These are phyloP conservation scores for Mikania micrantha DNA, from an alignment of 129 eudicot genomes.

Conservation along the genomic window DNA sequence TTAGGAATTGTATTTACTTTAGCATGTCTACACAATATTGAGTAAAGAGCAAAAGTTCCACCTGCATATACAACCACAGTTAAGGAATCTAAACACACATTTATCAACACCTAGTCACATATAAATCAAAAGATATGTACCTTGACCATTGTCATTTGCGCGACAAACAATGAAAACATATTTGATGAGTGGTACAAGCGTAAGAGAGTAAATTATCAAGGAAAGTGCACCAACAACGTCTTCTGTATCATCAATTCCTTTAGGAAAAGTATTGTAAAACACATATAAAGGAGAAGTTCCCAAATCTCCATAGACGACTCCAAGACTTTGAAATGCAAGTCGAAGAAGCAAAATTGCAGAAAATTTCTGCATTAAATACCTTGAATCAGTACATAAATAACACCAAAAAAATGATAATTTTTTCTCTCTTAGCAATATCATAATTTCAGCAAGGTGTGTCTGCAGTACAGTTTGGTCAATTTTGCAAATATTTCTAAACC, in stretches of 20 bases:
- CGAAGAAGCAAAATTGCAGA: slow-evolving; percentile 69
- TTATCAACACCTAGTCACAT: background rate
- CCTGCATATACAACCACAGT: slow-evolving; percentile 37
- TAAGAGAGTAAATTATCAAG: slow-evolving; percentile 89
- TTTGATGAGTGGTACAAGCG: slow-evolving; percentile 84
- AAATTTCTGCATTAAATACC: slow-evolving; percentile 46
- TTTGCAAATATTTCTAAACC: too few species aligned
- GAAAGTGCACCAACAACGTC: slow-evolving; percentile 92
- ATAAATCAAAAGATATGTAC: slow-evolving; percentile 24
- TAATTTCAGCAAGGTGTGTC: background rate
- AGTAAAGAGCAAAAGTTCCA: slow-evolving; percentile 93
- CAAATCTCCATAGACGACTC: slow-evolving; percentile 95
- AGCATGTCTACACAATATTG: slow-evolving; percentile 86
- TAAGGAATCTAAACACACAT: background rate
- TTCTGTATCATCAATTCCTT: slow-evolving; percentile 57
- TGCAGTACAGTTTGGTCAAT: too few species aligned
- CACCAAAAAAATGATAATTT: background rate
- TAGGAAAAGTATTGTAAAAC: slow-evolving; percentile 84
- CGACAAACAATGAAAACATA: slow-evolving; percentile 92
- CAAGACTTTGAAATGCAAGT: slow-evolving; percentile 88
- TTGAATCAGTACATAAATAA: background rate
- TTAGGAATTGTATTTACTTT: slow-evolving; percentile 81
- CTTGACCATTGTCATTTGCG: slow-evolving; percentile 98
- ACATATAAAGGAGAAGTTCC: slow-evolving; percentile 98
- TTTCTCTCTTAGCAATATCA: background rate